Evolutionary conservation across 257 asterid genomes (phyloP), one percentile per base, ranked within the genome.

Genomic region (Nicotiana attenuata): DNA sequence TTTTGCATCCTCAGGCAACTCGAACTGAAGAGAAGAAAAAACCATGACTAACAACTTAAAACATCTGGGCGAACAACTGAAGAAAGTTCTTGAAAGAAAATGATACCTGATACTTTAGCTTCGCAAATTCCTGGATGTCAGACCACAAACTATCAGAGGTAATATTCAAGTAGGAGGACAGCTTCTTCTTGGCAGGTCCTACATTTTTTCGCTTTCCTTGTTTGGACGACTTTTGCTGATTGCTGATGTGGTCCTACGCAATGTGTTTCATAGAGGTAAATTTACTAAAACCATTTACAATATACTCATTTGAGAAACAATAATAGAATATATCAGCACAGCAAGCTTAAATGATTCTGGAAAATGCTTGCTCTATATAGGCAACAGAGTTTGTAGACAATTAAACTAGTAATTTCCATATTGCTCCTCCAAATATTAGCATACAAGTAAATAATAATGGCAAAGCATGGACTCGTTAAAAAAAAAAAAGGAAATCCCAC

Each of bases 141-240:
- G 90, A 83, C 99, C 99, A 95, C 89, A 95, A 87, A 88, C 93
- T 91, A 76, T 91, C 93, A 5, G 99, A 89, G 66, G 93, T 88
- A 33, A 85, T 85, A 87, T 85, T 89, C 81, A 86, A 86, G 85
- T 86, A 92, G 68, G 84, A 84, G 63, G 95, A 88, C 57, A 87
- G 94, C 82, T 91, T 88, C 91, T 90, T 93, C 86, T 83, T 90
- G 53, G 81, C 31, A 77, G 90, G 84, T 56, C 77, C 92, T 71
- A 83, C 88, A 83, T 81, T 88, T 88, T 85, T 89, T 41, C 81
- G 69, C 88, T 88, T 92, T 66, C 88, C 86, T 78, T 85, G 98
- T 78, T 88, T 90, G 52, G 87, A 84, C 26, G 87, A 84, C 81
- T 86, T 89, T 15, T 38, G 89, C 90, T 20, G 95, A 86, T 87